Evolutionary conservation across 345 rosid genomes (phyloP).

Genomic region (Eucalyptus polybractea): DNA sequence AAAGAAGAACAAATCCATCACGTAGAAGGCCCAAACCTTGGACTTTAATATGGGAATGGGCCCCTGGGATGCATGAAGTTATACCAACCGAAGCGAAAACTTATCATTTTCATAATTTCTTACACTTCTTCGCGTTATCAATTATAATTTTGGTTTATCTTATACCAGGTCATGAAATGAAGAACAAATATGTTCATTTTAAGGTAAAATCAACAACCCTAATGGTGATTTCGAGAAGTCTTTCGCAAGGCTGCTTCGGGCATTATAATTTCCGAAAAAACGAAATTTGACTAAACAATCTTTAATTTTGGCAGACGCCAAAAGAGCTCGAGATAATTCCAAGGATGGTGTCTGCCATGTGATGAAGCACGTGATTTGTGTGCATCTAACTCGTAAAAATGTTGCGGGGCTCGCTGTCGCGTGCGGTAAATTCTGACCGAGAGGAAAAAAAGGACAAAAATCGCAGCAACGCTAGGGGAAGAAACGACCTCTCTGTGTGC

Average conservation of each 20-base stretch:
- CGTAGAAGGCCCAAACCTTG: neutral
- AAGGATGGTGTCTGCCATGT: neutral
- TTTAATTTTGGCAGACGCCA: neutral
- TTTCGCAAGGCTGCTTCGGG: neutral
- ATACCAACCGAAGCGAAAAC: neutral
- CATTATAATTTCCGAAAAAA: neutral
- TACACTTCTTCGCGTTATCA: rapidly evolving
- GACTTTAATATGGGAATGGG: neutral
- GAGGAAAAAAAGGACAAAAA: neutral
- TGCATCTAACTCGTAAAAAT: neutral
- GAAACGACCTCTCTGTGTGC: neutral
- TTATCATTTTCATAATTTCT: no score
- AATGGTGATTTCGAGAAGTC: neutral
- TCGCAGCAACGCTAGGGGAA: neutral
- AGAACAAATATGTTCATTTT: neutral
- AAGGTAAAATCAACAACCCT: neutral
- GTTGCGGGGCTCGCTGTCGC: neutral
- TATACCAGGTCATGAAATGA: no score
- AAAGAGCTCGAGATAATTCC: neutral
- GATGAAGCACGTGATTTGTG: neutral
- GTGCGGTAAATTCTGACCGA: neutral
- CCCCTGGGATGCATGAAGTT: neutral
- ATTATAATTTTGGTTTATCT: rapidly evolving
- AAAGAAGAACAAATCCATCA: neutral
- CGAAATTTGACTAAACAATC: neutral